Conservation (phyloP, 495 filamentous ascomycete genomes). For the Tricharina praecox region DNA sequence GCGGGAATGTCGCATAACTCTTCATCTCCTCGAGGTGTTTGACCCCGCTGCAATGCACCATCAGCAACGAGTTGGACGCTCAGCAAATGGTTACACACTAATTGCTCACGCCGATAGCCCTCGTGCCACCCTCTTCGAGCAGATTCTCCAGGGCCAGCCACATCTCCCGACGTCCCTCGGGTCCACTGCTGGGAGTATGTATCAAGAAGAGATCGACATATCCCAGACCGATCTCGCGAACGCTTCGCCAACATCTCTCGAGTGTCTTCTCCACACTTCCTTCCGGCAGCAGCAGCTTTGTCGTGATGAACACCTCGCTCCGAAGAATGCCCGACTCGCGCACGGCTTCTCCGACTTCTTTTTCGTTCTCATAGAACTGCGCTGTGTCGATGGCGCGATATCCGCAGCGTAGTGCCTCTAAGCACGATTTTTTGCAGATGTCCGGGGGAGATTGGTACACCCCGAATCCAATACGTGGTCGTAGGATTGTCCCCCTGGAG, state of each 20-base stretch:
- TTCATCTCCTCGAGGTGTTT: constrained; percentile 54
- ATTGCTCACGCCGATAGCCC: constrained; percentile 55
- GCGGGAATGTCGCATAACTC: constrained; percentile 42
- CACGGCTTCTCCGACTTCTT: constrained; percentile 46
- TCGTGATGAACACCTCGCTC: constrained; percentile 46
- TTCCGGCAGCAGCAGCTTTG: constrained; percentile 44
- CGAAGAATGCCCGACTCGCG: constrained; percentile 38
- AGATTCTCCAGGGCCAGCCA: constrained; percentile 51
- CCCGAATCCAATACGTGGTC: constrained; percentile 58
- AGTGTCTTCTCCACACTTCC: constrained; percentile 44
- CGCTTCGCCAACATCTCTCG: constrained; percentile 40
- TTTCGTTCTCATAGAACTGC: constrained; percentile 53
- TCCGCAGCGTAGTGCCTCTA: constrained; percentile 44
- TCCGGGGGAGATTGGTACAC: constrained; percentile 43
- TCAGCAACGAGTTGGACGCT: background rate
- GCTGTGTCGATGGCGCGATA: constrained; percentile 63
- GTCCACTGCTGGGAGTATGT: constrained; percentile 41
- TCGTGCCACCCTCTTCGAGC: constrained; percentile 39
- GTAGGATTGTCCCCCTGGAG: constrained; percentile 14
- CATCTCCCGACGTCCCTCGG: constrained; percentile 34
- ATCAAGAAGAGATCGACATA: constrained; percentile 60
- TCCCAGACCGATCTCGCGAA: constrained; percentile 42
- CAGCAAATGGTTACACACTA: constrained; percentile 42
- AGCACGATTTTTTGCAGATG: constrained; percentile 39
- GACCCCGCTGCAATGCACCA: constrained; percentile 42